Evolutionary conservation across 805 yeast genomes (phyloP).

Genomic region (Brettanomyces bruxellensis): DNA sequence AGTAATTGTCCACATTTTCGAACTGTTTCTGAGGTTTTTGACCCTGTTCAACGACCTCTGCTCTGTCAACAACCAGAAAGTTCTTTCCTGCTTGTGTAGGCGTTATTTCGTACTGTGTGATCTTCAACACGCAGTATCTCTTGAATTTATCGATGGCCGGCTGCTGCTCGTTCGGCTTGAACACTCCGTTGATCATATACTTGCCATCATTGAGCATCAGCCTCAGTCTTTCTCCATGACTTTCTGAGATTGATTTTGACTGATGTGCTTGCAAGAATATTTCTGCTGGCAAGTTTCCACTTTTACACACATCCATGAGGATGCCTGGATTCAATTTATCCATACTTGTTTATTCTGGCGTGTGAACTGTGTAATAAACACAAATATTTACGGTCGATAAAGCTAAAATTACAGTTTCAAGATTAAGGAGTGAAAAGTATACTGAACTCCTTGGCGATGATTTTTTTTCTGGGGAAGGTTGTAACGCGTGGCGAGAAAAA

Average conservation of each 20-base stretch:
- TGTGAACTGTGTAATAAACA: background rate
- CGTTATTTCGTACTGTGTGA: slow-evolving; percentile 15
- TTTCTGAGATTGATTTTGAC: slow-evolving; percentile 25
- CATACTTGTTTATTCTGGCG: slow-evolving; percentile 4
- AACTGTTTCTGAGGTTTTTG: slow-evolving; percentile 18
- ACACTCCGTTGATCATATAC: slow-evolving; percentile 40
- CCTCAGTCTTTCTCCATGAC: slow-evolving; percentile 33
- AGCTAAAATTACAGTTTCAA: too few relatives aligned
- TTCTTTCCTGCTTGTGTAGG: slow-evolving; percentile 20
- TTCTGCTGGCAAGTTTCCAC: slow-evolving; percentile 12
- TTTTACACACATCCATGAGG: slow-evolving; percentile 15
- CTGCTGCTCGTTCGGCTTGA: slow-evolving; percentile 34
- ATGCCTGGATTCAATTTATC: slow-evolving; percentile 16
- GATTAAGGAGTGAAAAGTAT: too few relatives aligned
- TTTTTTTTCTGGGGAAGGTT: too few relatives aligned
- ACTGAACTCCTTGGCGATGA: too few relatives aligned
- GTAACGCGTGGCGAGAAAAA: too few relatives aligned
- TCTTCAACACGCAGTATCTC: slow-evolving; percentile 16
- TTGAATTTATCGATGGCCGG: slow-evolving; percentile 20
- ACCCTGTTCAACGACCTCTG: slow-evolving; percentile 26
- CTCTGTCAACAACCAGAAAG: slow-evolving; percentile 20
- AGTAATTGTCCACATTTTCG: slow-evolving; percentile 42
- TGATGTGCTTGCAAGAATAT: slow-evolving; percentile 24
- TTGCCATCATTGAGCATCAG: slow-evolving; percentile 45
- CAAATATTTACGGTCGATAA: too few relatives aligned